phyloP scores from a whole-genome alignment of 192 early-diverging fungal species.

The Gorgonomyces haynaldii region DNA sequence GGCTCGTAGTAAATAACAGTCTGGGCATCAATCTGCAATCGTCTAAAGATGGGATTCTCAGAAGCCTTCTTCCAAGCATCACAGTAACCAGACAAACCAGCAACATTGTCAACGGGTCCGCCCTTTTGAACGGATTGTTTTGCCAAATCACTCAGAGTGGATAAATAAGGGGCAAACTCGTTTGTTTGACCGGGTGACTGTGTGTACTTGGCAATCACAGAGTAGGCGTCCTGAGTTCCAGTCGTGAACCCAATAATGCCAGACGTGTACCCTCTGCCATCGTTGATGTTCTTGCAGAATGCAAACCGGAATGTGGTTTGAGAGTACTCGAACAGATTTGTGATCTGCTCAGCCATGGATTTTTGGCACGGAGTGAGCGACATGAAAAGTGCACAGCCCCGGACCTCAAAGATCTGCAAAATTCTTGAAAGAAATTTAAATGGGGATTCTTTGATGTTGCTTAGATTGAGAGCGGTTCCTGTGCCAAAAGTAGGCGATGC shows the following conservation, averaged over 20 bases:
- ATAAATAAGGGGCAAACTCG: constrained; percentile 21
- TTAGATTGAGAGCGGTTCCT: background rate
- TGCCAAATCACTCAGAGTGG: background rate
- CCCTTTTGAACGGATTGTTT: no score
- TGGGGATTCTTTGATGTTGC: background rate
- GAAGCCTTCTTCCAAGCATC: constrained; percentile 27
- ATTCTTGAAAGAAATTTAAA: background rate
- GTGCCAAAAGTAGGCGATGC: background rate
- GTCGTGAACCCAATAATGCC: constrained; percentile 44
- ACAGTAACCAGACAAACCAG: constrained; percentile 34
- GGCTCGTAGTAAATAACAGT: constrained; percentile 27
- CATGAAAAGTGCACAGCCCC: no score
- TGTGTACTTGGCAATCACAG: constrained; percentile 32
- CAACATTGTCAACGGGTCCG: background rate
- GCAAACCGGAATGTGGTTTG: constrained; percentile 23
- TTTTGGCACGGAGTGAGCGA: background rate
- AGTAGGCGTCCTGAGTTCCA: constrained; percentile 34
- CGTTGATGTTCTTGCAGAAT: constrained; percentile 23
- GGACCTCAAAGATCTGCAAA: background rate
- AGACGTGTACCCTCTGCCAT: constrained; percentile 31
- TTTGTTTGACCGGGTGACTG: constrained; percentile 16
- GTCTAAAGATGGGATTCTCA: constrained; percentile 24
- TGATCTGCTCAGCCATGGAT: background rate
- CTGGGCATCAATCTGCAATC: constrained; percentile 25
- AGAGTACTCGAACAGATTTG: constrained; percentile 20